Base-by-base conservation (phyloP, 2,329 filamentous ascomycete species). In the Aureobasidium sp. region DNA sequence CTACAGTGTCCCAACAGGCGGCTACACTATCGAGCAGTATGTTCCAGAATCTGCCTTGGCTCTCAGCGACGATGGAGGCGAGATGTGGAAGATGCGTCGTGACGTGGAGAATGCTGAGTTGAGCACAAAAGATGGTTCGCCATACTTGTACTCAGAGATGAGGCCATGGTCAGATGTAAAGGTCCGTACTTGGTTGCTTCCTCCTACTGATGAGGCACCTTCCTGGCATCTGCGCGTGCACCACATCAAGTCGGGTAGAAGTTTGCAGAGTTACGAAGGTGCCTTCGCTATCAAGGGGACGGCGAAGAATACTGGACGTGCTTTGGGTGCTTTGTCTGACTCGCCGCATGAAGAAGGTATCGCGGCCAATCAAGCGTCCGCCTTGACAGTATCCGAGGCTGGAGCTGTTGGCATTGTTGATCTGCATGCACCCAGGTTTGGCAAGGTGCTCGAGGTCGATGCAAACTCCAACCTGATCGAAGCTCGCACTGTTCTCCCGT, bases 401-500 rank as follows among this genome's bases (percentile, higher is more conserved):
- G 81, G 81, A 0, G 79, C 75, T 27, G 79, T 81, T 1, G 81
- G 81, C 0, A 79, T 83, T 13, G 71, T 73, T 4, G 80, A 82
- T 61, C 63, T 81, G 42, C 67, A 72, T 5, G 55, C 57, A 11
- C 45, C 61, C n/a, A 78, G 87, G 25, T 74, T 73, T 59, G 88
- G 88, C 3, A 85, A 82, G 69, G 78, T 90, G 32, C 83, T 91
- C 52, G 85, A 90, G 62, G 87, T 88, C 11, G 89, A 92, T 70
- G 88, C 89, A 7, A 91, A 92, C 75, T 88, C 86, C 52, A 92
- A 92, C 73, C 75, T 92, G 37, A 79, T 91, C 2, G 86, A 90
- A 74, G 84, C 85, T 63, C 77, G 89, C 63, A 90, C 87, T 4
- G 80, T 88, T 45, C 82, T 92, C 66, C 89, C 89, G 27, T 86